phyloP scores from a whole-genome alignment of 2,329 filamentous ascomycete species.

The Zymoseptoria crescenta region DNA sequence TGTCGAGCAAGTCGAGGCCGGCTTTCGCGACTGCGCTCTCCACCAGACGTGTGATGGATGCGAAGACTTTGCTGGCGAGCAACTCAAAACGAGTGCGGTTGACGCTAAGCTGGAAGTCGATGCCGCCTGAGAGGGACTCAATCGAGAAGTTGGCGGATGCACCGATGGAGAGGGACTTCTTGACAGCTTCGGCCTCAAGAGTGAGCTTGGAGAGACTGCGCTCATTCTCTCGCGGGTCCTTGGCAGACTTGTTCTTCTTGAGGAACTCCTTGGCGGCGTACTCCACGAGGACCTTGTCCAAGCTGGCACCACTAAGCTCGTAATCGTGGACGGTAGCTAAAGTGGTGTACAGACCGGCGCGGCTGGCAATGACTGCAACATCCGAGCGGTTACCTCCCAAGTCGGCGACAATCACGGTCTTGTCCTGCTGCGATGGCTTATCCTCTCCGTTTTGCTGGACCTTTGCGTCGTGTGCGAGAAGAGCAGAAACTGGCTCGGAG shows the following conservation, averaged over 20 bases:
- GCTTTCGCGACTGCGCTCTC: conserved; percentile 86
- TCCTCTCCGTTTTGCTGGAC: conserved; percentile 43
- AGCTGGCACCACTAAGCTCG: conserved; percentile 74
- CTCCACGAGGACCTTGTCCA: conserved; percentile 88
- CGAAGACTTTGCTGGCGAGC: conserved; percentile 75
- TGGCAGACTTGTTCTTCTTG: conserved; percentile 75
- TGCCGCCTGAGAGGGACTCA: conserved; percentile 78
- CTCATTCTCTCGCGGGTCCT: conserved; percentile 72
- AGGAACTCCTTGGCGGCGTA: conserved; percentile 98
- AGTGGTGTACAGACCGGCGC: conserved; percentile 93
- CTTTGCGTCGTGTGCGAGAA: conserved; percentile 79
- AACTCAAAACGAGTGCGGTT: conserved; percentile 93
- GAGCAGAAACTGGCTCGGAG: conserved; percentile 78
- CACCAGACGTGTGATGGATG: conserved; percentile 78
- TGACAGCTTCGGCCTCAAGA: conserved; percentile 81
- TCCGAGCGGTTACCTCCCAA: conserved; percentile 89
- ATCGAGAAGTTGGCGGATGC: conserved; percentile 86
- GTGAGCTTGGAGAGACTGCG: conserved; percentile 85
- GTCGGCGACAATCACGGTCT: conserved; percentile 85
- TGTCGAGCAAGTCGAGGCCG: conserved; percentile 79
- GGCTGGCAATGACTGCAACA: conserved; percentile 79
- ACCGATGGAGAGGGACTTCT: conserved; percentile 84
- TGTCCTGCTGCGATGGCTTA: conserved; percentile 68
- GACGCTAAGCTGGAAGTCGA: conserved; percentile 85
- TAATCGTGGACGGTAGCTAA: conserved; percentile 93